Evolutionary conservation across 2,329 filamentous ascomycete genomes (phyloP).

Genomic region (Colletotrichum orchidophilum): DNA sequence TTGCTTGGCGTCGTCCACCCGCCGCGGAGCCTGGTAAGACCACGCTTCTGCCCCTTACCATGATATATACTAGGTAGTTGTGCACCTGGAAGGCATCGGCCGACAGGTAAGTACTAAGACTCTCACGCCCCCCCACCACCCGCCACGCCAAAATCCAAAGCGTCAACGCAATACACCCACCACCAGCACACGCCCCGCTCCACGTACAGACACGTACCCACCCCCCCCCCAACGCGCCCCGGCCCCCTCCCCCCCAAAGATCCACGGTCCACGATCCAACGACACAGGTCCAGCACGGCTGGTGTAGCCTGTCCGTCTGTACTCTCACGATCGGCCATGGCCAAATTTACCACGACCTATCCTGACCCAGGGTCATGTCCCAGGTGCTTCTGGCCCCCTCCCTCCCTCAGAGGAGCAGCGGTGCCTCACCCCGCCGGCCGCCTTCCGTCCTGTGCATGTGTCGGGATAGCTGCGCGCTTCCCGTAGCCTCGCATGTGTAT

Average conservation of each 20-base stretch:
- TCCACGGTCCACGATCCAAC: constrained; percentile 1
- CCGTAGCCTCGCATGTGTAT: constrained; percentile 29
- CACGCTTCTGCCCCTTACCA: not conserved
- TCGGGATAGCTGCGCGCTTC: constrained; percentile 31
- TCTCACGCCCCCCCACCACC: too few relatives aligned
- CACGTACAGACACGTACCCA: too few relatives aligned
- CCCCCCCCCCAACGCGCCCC: too few relatives aligned
- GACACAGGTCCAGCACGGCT: not conserved
- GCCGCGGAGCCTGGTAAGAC: not conserved
- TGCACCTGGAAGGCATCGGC: not conserved
- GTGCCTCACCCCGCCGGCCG: not conserved
- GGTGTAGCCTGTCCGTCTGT: not conserved
- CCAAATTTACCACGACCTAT: not conserved
- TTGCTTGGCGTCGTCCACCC: not conserved
- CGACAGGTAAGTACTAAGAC: not conserved
- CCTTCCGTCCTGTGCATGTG: constrained; percentile 32
- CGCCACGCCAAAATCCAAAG: too few relatives aligned
- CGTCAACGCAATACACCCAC: too few relatives aligned
- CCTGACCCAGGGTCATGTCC: not conserved
- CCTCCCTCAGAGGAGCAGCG: not conserved
- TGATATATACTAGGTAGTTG: not conserved
- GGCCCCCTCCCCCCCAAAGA: not conserved
- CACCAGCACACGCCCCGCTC: too few relatives aligned
- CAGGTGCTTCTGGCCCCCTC: not conserved
- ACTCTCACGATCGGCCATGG: not conserved